Conservation (phyloP, 768 basidiomycete genomes). For the Lyophyllum semitale region DNA sequence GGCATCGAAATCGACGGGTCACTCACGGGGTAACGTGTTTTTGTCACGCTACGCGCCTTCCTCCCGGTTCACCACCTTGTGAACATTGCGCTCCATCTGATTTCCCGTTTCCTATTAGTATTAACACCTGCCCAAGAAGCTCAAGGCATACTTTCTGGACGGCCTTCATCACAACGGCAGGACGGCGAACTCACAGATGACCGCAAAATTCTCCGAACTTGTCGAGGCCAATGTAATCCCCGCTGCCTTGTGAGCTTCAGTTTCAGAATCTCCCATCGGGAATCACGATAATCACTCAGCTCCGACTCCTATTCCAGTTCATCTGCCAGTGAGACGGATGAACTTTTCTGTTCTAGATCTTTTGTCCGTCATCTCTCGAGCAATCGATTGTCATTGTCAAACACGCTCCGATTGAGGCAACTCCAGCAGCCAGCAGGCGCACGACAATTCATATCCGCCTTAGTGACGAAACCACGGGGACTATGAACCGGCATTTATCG, state of each 20-base stretch:
- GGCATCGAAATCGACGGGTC: conserved; percentile 4
- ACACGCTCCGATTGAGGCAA: conserved; percentile 15
- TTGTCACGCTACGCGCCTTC: conserved; percentile 13
- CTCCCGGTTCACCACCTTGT: conserved; percentile 7
- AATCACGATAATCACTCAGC: conserved; percentile 4
- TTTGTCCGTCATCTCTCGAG: conserved; percentile 11
- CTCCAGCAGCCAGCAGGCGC: conserved; percentile 7
- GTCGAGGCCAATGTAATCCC: conserved; percentile 16
- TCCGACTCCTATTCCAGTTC: conserved; percentile 13
- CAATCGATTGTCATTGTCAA: conserved; percentile 19
- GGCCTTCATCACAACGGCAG: background rate
- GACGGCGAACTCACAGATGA: conserved; percentile 13
- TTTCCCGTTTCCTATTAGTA: conserved; percentile 9
- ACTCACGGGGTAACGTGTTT: conserved; percentile 11
- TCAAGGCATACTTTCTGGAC: conserved; percentile 3
- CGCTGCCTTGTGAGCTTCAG: conserved; percentile 15
- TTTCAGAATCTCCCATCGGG: conserved; percentile 12
- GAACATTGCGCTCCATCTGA: background rate
- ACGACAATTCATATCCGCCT: conserved; percentile 19
- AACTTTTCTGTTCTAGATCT: conserved; percentile 12
- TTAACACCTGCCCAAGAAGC: conserved; percentile 11
- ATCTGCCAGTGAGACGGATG: conserved; percentile 8
- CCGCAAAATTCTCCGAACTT: conserved; percentile 13
- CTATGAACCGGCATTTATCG: conserved; percentile 1
- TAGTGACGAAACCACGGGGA: conserved; percentile 12